A percentile compares a stretch with the other conserved stretches of the same genome.
Conservation (phyloP, 805 yeast species). For the Clavispora phyllophila region DNA sequence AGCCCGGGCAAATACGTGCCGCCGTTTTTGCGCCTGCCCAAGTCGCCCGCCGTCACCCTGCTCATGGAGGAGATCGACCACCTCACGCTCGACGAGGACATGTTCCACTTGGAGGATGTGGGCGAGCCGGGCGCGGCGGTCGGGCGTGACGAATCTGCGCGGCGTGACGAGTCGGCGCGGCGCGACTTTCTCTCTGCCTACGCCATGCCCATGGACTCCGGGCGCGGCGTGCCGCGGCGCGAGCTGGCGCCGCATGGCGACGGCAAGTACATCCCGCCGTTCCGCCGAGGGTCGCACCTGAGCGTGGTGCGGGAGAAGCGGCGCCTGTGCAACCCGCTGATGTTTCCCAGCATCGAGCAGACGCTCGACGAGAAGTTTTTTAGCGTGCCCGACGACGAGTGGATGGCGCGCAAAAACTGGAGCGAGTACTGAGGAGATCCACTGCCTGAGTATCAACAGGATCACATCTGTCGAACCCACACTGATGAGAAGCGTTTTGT, state of each 20-base stretch:
- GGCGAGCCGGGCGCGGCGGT: slow-evolving; percentile 6
- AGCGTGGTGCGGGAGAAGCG: slow-evolving; percentile 11
- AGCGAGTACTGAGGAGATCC: neutral
- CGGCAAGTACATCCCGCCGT: slow-evolving; percentile 73
- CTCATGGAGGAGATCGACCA: slow-evolving; percentile 34
- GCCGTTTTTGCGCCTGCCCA: slow-evolving; percentile 39
- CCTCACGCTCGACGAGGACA: slow-evolving; percentile 32
- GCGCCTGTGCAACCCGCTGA: slow-evolving; percentile 10
- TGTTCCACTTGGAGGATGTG: slow-evolving; percentile 41
- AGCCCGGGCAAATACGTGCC: slow-evolving; percentile 35
- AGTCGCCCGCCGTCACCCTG: slow-evolving; percentile 30
- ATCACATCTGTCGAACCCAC: neutral
- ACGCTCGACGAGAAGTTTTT: slow-evolving; percentile 9
- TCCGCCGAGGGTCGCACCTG: slow-evolving; percentile 47
- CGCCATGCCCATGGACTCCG: neutral
- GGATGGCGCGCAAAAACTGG: slow-evolving; percentile 14
- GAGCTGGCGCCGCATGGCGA: slow-evolving; percentile 3
- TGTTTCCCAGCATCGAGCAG: slow-evolving; percentile 9
- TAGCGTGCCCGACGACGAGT: slow-evolving; percentile 13
- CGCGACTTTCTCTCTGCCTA: neutral
- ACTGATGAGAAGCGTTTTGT: too few species aligned
- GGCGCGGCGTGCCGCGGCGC: neutral
- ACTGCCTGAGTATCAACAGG: neutral
- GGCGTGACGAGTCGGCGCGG: slow-evolving; percentile 5
- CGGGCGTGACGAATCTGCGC: neutral